Conservation (phyloP, 208 protist species). For the Trypanosoma cruzi region DNA sequence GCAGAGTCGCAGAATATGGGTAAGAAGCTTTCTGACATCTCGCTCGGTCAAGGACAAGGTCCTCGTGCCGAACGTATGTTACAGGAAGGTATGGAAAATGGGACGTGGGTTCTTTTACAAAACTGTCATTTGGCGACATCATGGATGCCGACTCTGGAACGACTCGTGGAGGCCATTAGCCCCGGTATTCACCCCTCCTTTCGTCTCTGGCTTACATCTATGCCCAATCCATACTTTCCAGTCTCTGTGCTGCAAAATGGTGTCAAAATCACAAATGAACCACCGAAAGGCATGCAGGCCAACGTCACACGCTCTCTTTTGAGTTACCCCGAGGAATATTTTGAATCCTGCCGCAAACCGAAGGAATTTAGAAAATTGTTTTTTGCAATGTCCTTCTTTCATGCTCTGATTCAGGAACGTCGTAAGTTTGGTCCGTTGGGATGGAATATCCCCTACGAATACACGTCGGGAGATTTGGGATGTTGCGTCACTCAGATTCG, state of each 20-base stretch:
- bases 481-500: slow-evolving; percentile 94
- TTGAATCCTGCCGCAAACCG: slow-evolving; percentile 89
- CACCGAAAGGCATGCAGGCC: slow-evolving; percentile 97
- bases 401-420: slow-evolving; percentile 97
- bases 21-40: slow-evolving; percentile 96
- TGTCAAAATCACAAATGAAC: slow-evolving; percentile 99
- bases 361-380: slow-evolving; percentile 95
- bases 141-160: slow-evolving; percentile 98
- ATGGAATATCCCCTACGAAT: slow-evolving; percentile 99
- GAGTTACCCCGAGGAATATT: slow-evolving; percentile 83
- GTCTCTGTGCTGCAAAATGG: slow-evolving; percentile 98
- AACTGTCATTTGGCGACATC: slow-evolving; percentile 98
- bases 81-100: slow-evolving; percentile 93
- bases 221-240: slow-evolving; percentile 97
- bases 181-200: slow-evolving; percentile 95
- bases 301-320: slow-evolving; percentile 94
- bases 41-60: slow-evolving; percentile 98
- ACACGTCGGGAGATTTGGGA: slow-evolving; percentile 95
- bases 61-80: slow-evolving; percentile 95
- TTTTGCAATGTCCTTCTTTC: slow-evolving; percentile 98
- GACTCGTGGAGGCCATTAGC: slow-evolving; percentile 94
- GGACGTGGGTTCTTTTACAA: slow-evolving; percentile 97
- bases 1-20: slow-evolving; percentile 96
- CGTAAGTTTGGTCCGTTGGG: slow-evolving; percentile 99
- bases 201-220: slow-evolving; percentile 98